Base-by-base conservation (phyloP, 805 yeast species). In the Saccharomycopsis babjevae region DNA sequence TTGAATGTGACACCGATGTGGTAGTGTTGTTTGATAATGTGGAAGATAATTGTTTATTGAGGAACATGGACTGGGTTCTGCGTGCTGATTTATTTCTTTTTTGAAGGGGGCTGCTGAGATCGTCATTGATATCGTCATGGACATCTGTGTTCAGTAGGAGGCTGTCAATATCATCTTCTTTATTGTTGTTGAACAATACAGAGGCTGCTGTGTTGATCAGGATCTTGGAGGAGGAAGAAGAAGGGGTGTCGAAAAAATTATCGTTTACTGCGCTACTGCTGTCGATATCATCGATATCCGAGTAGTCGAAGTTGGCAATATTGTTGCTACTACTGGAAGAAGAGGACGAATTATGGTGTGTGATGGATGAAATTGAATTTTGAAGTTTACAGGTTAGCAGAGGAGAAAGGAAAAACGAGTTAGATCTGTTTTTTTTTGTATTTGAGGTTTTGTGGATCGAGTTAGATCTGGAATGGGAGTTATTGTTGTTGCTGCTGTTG, bases 251-350 rank as follows among this genome's bases (percentile, higher is more conserved):
- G 16, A 36, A 56, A n/a, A 38, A 42, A n/a, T 57, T 38, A 5
- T 42, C 64, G 63, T 28, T 46, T 5, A 22, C 28, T 20, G 62
- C 58, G 34, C 79, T 66, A 15, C 64, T 66, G 18, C 60, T 55
- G 34, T 69, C 69, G 6, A 72, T 72, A 5, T 64, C 67, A 2
- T 61, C 67, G 46, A 65, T 66, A 30, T 69, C 67, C 38, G 69
- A 64, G 32, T 72, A 69, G 38, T 72, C 71, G 54, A 72, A 70
- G 46, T 68, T 67, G 62, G 72, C 5, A 20, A 15, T 11, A 18
- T 3, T 40, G n/a, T 38, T 28, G 4, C 28, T 32, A 20, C 16
- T 32, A 7, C 10, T 34, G 38, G n/a, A n/a, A n/a, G 38, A 34
- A 34, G 38, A 34, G 15, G 38, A 34, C 5, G 38, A 13, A 7